Base-by-base conservation (phyloP, 768 basidiomycete genomes). In the Phylloporus rhodoxanthus region DNA sequence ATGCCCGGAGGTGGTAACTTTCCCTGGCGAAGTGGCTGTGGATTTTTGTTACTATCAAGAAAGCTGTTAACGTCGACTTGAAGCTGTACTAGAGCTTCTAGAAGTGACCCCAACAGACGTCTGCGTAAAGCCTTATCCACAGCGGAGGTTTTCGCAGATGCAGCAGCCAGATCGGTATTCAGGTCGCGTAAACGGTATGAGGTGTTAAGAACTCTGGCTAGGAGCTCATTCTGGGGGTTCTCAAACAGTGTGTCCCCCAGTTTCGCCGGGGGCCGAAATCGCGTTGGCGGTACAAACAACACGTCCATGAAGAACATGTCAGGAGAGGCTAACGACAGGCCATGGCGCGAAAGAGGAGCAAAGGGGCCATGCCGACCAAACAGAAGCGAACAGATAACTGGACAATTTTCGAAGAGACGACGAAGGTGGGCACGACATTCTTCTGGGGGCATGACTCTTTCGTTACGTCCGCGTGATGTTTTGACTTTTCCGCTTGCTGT, bases 271-370 rank as follows among this genome's bases (percentile, higher is more conserved):
- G 96, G 96, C 40, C 96, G 84, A 75, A 98, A 99, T 30, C 95
- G 88, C 7, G 91, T 95, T 14, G 96, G 96, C 14, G 93, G 79
- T 17, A 98, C 88, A 26, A 91, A 83, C 19, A 99, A 67, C 45
- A 89, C 91, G 29, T 94, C 89, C 73, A 97, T 74, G 76, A 99
- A 99, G 70, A 98, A 98, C 80, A 98, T 92, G 65, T 98, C 96
- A 38, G 93, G 87, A 26, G 82, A 85, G 8, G 86, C 86, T 26
- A 79, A 68, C 7, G 82, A 81, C 8, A 91, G 74, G 43, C 78
- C 80, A 20, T 78, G 75, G n/a, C 66, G 62, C 17, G 76, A 75
- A 39, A 87, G 66, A 28, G 75, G 75, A 4, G 89, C 78, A 57
- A 87, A 85, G 6, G 87, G 83, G 7, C 96, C 94, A 65, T 98